Evolutionary conservation across 306 rosid species (phyloP), one percentile per base, ranked within the genome.

Genomic region (Potentilla sterilis): DNA sequence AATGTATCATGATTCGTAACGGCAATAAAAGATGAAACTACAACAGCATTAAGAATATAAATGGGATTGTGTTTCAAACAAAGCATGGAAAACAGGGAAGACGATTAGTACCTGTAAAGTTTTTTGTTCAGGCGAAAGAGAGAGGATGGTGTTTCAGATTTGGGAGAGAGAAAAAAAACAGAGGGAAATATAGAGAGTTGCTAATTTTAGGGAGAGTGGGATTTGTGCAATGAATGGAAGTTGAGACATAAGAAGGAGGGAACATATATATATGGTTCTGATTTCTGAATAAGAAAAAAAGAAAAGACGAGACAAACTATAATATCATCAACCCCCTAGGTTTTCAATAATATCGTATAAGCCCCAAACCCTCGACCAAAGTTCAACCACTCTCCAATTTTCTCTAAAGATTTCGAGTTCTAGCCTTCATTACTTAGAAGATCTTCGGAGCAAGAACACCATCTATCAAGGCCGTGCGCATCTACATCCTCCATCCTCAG

Each of bases 201-300:
- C 89, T 76, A 86, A 81, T 81, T 71, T 82, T 90, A 63, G 43
- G 40, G 38, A 72, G 88, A 73, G 37, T 28, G 46, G 46, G 67
- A 24, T 61, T 38, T 40, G 74, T 71, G 49, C 24, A 59, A 79
- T 51, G 76, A 41, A 1, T 41, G 61, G 71, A 79, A 44, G 67
- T 59, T 59, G 28, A 13, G n/a, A 67, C 58, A 40, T 9, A 65
- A 14, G 76, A 70, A 70, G 72, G 75, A 38, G 43, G 37, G 59
- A 67, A 77, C n/a, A n/a, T n/a, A n/a, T n/a, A n/a, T n/a, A n/a
- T n/a, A n/a, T n/a, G n/a, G n/a, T n/a, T n/a, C n/a, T n/a, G 16
- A 83, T 18, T 63, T 35, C 24, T 41, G 34, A 51, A 49, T 34
- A 34, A 16, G 22, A 35, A 34, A 38, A 18, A 42, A 58, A 34